phyloP scores from a whole-genome alignment of 805 yeast species.

The Scheffersomyces amazonensis region DNA sequence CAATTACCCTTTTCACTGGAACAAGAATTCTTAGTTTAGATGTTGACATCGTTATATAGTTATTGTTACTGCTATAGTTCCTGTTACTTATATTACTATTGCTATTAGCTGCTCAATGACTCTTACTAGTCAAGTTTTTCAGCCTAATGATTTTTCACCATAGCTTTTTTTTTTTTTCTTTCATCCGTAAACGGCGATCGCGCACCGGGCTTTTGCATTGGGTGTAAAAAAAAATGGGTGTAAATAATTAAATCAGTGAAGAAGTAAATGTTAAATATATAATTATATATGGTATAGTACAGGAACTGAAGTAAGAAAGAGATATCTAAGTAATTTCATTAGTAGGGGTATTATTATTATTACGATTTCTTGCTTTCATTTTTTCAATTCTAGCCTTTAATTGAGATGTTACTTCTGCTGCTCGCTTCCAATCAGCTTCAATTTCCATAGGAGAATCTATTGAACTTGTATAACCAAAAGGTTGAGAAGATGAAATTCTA shows the following conservation, averaged over 20 bases:
- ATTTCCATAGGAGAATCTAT: slow-evolving; percentile 26
- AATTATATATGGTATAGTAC: too few relatives aligned
- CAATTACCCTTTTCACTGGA: slow-evolving; percentile 94
- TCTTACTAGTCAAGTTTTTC: too few relatives aligned
- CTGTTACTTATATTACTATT: too few relatives aligned
- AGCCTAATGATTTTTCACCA: too few relatives aligned
- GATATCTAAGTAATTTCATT: neutral
- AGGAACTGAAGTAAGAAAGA: too few relatives aligned
- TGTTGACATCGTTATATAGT: neutral
- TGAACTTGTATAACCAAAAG: slow-evolving; percentile 18
- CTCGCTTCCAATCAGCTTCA: slow-evolving; percentile 81
- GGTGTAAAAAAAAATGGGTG: too few relatives aligned
- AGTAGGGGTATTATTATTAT: neutral
- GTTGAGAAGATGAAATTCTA: slow-evolving; percentile 15
- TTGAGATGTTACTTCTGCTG: slow-evolving; percentile 85
- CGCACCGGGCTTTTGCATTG: too few relatives aligned
- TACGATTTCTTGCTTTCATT: slow-evolving; percentile 58
- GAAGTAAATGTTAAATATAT: too few relatives aligned
- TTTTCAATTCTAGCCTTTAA: slow-evolving; percentile 83
- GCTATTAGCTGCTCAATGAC: too few relatives aligned
- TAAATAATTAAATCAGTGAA: too few relatives aligned
- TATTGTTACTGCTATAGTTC: too few relatives aligned
- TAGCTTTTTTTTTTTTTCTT: neutral
- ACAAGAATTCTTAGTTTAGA: slow-evolving; percentile 72
- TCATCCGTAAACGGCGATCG: neutral